Conservation (phyloP, 495 filamentous ascomycete species). For the Annulohypoxylon stygium region DNA sequence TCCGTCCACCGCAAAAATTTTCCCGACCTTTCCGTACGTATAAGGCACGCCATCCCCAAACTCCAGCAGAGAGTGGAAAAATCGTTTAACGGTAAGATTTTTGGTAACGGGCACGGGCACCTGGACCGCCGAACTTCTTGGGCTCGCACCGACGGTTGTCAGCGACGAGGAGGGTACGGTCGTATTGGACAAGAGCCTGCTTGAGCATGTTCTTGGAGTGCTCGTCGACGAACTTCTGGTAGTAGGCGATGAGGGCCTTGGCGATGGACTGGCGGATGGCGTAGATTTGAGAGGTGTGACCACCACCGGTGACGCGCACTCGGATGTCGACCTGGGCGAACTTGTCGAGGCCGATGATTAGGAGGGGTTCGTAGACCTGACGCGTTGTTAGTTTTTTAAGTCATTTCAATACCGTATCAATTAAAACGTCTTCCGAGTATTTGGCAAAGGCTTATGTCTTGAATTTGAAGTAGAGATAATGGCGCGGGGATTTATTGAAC, state of each 20-base stretch:
- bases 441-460: background rate
- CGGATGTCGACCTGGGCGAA: conserved; percentile 98
- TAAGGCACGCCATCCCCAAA: conserved; percentile 8
- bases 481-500: background rate
- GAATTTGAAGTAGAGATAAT: background rate
- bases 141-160: conserved; percentile 95
- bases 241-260: conserved; percentile 98
- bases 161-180: conserved; percentile 96
- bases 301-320: conserved; percentile 94
- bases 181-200: conserved; percentile 92
- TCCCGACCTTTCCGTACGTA: conserved; percentile 19
- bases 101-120: conserved; percentile 97
- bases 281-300: conserved; percentile 98
- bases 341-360: conserved; percentile 95
- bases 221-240: conserved; percentile 99
- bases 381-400: conserved; percentile 22
- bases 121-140: conserved; percentile 93
- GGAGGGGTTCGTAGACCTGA: conserved; percentile 95
- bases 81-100: conserved; percentile 77
- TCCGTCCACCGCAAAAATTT: conserved; percentile 2
- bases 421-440: background rate
- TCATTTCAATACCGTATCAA: too few species aligned
- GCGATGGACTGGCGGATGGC: conserved; percentile 98
- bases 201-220: conserved; percentile 99
- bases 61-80: background rate